Percentiles rank a stretch among this genome's conserved stretches.
Evolutionary conservation across 306 rosid species (phyloP).

Genomic region (Vigna hirtella): DNA sequence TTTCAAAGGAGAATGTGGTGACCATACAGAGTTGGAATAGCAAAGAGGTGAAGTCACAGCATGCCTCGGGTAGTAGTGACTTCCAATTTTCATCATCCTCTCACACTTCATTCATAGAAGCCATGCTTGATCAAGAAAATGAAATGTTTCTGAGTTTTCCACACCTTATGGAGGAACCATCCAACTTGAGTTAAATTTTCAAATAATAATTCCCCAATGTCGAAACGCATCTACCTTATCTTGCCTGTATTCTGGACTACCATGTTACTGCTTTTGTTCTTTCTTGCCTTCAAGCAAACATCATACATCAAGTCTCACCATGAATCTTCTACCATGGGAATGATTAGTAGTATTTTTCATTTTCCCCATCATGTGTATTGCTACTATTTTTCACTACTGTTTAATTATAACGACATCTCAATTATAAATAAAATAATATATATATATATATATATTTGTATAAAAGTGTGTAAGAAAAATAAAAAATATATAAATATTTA

Average conservation of each 20-base stretch:
- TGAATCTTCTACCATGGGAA: background rate
- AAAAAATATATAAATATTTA: background rate
- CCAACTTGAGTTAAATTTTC: slow-evolving; percentile 50
- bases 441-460: no score
- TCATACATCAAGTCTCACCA: background rate
- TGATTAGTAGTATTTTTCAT: background rate
- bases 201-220: slow-evolving; percentile 2
- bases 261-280: background rate
- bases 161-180: slow-evolving; percentile 75
- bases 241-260: background rate
- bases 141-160: slow-evolving; percentile 82
- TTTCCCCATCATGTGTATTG: no score
- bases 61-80: slow-evolving; percentile 43
- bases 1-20: slow-evolving; percentile 32
- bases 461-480: slow-evolving; percentile 47
- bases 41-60: slow-evolving; percentile 37
- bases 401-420: no score
- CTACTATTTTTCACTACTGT: no score
- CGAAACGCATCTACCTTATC: background rate
- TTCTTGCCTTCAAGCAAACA: background rate
- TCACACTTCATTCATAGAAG: slow-evolving; percentile 69
- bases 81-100: slow-evolving; percentile 45
- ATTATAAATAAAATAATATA: no score
- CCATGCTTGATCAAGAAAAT: slow-evolving; percentile 74
- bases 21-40: slow-evolving; percentile 37